Percentiles rank a stretch among this genome's conserved stretches.
phyloP scores from a whole-genome alignment of 768 basidiomycete genomes.

The Lyophyllum semitale region DNA sequence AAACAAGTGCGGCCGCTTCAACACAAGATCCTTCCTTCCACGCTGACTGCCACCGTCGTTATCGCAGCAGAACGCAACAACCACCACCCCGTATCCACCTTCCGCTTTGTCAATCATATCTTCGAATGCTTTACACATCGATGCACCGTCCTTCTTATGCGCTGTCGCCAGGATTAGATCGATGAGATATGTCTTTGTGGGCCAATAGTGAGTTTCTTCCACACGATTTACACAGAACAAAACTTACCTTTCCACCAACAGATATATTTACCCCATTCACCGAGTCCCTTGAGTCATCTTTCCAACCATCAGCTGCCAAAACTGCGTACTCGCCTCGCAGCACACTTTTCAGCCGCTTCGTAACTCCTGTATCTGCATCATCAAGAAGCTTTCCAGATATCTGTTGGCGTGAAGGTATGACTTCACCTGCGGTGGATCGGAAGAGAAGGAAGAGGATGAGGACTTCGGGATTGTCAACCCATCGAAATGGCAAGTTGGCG shows the following conservation, averaged over 20 bases:
- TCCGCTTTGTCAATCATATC: constrained; percentile 26
- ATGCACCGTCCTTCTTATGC: constrained; percentile 24
- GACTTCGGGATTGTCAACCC: constrained; percentile 25
- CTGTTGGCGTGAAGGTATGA: constrained; percentile 19
- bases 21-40: constrained; percentile 23
- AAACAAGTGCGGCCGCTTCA: constrained; percentile 21
- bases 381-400: constrained; percentile 25
- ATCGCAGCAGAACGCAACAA: constrained; percentile 22
- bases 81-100: constrained; percentile 12
- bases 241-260: constrained; percentile 21
- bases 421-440: constrained; percentile 21
- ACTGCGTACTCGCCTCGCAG: constrained; percentile 18
- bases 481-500: constrained; percentile 28
- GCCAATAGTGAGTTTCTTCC: neutral
- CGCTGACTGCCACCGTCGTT: constrained; percentile 27
- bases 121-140: constrained; percentile 26
- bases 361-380: constrained; percentile 5
- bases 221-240: neutral
- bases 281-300: constrained; percentile 23
- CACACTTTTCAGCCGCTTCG: constrained; percentile 8
- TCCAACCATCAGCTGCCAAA: constrained; percentile 26
- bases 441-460: constrained; percentile 29
- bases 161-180: constrained; percentile 22
- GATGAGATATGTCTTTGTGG: constrained; percentile 21
- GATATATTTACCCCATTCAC: constrained; percentile 26